Evolutionary conservation across 2,329 filamentous ascomycete genomes (phyloP).

Genomic region (Colletotrichum sp.): DNA sequence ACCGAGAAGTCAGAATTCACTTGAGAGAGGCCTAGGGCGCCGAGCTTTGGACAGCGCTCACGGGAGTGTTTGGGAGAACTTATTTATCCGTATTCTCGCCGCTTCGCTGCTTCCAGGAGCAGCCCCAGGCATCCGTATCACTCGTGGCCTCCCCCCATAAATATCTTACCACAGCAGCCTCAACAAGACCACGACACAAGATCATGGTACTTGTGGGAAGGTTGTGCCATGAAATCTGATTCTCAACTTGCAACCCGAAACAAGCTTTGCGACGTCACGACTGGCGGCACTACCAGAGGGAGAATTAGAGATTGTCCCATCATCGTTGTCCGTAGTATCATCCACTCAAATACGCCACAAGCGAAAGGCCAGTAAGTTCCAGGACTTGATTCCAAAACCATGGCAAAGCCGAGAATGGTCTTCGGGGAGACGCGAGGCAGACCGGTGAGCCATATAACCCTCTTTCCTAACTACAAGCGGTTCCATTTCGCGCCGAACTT

Average conservation of each 20-base stretch:
- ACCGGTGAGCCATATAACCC: rapidly evolving
- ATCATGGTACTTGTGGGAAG: rapidly evolving
- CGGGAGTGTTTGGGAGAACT: too few relatives aligned
- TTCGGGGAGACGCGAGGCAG: not conserved
- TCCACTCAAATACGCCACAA: not conserved
- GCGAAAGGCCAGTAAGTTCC: not conserved
- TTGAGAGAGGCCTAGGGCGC: too few relatives aligned
- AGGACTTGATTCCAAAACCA: not conserved
- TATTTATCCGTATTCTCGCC: rapidly evolving
- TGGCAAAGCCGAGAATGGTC: not conserved
- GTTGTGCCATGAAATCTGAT: not conserved
- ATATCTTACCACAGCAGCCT: not conserved
- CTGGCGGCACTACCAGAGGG: not conserved
- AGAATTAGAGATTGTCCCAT: rapidly evolving
- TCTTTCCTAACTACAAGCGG: rapidly evolving
- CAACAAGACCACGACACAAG: not conserved
- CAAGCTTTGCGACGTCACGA: rapidly evolving
- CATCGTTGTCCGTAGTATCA: not conserved
- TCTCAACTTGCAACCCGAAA: not conserved
- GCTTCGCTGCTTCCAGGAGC: not conserved
- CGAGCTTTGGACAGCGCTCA: too few relatives aligned
- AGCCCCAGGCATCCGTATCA: not conserved
- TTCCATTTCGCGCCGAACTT: not conserved
- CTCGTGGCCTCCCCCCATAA: rapidly evolving
- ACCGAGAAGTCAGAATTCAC: too few relatives aligned